Percentiles rank a stretch among this genome's conserved stretches.
These are phyloP conservation scores for Aspergillus alliaceus DNA, from an alignment of 2,329 filamentous ascomycete genomes.

Conservation along the genomic window DNA sequence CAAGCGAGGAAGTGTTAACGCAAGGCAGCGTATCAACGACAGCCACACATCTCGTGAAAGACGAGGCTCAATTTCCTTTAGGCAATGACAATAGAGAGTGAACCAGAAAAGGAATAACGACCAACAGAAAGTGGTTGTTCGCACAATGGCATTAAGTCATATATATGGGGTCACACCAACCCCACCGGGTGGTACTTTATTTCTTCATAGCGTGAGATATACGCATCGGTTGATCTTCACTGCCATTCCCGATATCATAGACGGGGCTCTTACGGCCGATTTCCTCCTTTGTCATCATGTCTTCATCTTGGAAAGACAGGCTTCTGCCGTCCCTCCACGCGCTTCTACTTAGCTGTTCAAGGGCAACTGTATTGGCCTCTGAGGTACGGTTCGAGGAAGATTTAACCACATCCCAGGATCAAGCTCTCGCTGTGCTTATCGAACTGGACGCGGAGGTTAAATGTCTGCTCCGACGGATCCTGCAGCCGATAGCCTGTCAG, in stretches of 20 bases:
- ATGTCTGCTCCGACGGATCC: not conserved
- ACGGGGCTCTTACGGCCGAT: not conserved
- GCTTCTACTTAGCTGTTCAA: not conserved
- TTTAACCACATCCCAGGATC: not conserved
- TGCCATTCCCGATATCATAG: not conserved
- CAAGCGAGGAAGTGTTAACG: no score
- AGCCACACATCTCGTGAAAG: not conserved
- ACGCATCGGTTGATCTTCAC: not conserved
- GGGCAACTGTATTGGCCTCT: not conserved
- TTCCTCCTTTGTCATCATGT: not conserved
- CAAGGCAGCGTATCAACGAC: not conserved
- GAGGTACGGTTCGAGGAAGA: not conserved
- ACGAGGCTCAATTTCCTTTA: not conserved
- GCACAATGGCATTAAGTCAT: not conserved
- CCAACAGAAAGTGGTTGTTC: no score
- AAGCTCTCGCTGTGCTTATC: not conserved
- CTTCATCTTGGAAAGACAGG: not conserved
- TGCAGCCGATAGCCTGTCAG: not conserved
- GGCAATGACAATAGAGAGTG: not conserved
- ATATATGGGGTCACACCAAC: not conserved
- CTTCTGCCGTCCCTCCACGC: not conserved
- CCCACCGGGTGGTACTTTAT: not conserved
- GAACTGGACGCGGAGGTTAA: not conserved
- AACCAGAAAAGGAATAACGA: not conserved
- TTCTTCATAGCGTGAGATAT: not conserved